Evolutionary conservation across 306 rosid species (phyloP).

Genomic region (Trifolium repens): DNA sequence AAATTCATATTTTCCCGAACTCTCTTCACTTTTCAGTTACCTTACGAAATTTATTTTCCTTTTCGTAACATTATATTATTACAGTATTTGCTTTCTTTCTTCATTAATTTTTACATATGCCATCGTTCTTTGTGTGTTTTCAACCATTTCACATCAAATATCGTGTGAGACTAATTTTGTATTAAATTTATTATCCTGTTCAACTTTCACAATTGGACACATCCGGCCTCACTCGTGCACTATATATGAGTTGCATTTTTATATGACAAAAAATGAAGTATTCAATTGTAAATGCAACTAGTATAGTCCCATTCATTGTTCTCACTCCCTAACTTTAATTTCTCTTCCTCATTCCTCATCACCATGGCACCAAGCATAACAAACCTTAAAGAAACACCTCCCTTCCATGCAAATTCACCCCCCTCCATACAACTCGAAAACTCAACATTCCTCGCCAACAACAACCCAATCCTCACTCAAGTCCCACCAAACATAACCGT

Average conservation of each 20-base stretch:
- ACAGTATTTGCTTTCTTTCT: neutral
- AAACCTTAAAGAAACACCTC: slow-evolving; percentile 28
- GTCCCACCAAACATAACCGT: slow-evolving; percentile 58
- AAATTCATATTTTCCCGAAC: neutral
- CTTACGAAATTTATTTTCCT: neutral
- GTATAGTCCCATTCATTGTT: neutral
- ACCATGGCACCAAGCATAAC: slow-evolving; percentile 65
- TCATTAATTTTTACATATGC: neutral
- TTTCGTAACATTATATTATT: too few species aligned
- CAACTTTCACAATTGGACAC: too few species aligned
- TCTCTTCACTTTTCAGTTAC: neutral
- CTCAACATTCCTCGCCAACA: slow-evolving; percentile 58
- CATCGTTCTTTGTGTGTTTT: too few species aligned
- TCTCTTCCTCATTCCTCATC: neutral
- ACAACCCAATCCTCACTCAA: slow-evolving; percentile 57
- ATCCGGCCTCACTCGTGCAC: too few species aligned
- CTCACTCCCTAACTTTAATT: neutral
- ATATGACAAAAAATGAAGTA: neutral
- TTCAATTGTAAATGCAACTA: neutral
- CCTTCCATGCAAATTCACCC: slow-evolving; percentile 5
- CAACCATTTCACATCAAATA: too few species aligned
- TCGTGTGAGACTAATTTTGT: too few species aligned
- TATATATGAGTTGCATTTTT: neutral
- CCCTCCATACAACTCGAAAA: slow-evolving; percentile 48
- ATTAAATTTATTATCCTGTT: too few species aligned